A percentile compares a stretch with the other conserved stretches of the same genome.
Evolutionary conservation across 2,329 filamentous ascomycete species (phyloP).

Genomic region (Aspergillus ochraceus): DNA sequence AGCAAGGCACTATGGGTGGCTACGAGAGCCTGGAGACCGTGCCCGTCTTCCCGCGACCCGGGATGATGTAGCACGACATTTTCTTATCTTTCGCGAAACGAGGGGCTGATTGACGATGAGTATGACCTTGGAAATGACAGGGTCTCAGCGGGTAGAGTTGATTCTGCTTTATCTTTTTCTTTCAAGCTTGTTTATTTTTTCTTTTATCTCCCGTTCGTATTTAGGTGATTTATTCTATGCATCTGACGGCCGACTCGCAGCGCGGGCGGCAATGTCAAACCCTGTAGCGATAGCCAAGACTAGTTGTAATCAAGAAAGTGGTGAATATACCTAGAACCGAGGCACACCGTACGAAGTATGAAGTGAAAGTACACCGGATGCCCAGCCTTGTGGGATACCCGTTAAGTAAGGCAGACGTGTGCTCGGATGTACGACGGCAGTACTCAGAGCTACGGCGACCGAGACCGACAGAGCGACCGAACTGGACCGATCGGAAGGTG

Average conservation of each 20-base stretch:
- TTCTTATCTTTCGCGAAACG: neutral
- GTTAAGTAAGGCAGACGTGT: neutral
- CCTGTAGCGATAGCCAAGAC: conserved; percentile 17
- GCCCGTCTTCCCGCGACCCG: conserved; percentile 82
- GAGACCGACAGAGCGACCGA: neutral
- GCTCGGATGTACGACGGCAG: neutral
- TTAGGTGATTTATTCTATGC: conserved; percentile 6
- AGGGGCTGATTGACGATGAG: neutral
- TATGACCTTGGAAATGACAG: neutral
- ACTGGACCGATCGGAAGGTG: neutral
- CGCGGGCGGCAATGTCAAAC: conserved; percentile 12
- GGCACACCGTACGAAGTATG: no score
- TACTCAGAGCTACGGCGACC: neutral
- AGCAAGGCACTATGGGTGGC: conserved; percentile 75
- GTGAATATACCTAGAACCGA: no score
- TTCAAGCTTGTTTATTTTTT: neutral
- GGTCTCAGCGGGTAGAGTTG: neutral
- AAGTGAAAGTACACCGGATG: no score
- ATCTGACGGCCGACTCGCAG: conserved; percentile 16
- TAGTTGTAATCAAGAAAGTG: conserved; percentile 6
- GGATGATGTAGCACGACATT: conserved; percentile 32
- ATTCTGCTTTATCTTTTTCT: neutral
- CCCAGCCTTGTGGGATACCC: no score
- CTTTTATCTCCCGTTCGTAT: conserved; percentile 2
- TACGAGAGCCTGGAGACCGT: conserved; percentile 74